A percentile compares a stretch with the other conserved stretches of the same genome.
Conservation (phyloP, 140 eudicot species). For the Ambrosia hybrid region DNA sequence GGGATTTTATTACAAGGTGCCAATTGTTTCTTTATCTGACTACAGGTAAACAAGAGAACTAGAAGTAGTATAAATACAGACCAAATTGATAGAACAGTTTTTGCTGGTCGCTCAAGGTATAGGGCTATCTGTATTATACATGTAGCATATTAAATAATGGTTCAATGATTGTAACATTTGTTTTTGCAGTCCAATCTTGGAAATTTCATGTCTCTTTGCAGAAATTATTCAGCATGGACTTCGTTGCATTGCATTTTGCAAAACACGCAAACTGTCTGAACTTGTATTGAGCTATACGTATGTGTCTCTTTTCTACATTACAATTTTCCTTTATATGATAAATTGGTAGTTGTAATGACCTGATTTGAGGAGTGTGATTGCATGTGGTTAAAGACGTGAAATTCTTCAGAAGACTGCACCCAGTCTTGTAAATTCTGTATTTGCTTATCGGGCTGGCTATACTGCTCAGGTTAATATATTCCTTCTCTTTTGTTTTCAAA, state of each 20-base stretch:
- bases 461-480: slow-evolving; percentile 62
- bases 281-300: slow-evolving; percentile 92
- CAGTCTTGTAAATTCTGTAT: slow-evolving; percentile 54
- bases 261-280: slow-evolving; percentile 94
- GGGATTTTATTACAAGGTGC: not conserved
- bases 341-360: not conserved
- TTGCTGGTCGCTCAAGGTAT: slow-evolving; percentile 70
- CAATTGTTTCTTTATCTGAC: slow-evolving; percentile 23
- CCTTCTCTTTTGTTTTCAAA: slow-evolving; percentile 1
- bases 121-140: not conserved
- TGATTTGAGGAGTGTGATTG: slow-evolving; percentile 19
- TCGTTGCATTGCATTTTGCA: slow-evolving; percentile 96
- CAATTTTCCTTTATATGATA: slow-evolving; percentile 4
- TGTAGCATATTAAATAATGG: not conserved
- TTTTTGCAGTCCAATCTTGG: slow-evolving; percentile 82
- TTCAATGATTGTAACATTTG: not conserved
- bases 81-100: slow-evolving; percentile 33
- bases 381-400: slow-evolving; percentile 58
- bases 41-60: slow-evolving; percentile 58
- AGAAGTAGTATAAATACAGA: slow-evolving; percentile 34
- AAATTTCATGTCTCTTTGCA: slow-evolving; percentile 73
- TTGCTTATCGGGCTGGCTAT: slow-evolving; percentile 88
- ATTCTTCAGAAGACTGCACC: slow-evolving; percentile 85
- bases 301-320: slow-evolving; percentile 23
- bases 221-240: slow-evolving; percentile 97